Evolutionary conservation across 139 green algal species (phyloP).

Genomic region (Tetradesmus obliquus): DNA sequence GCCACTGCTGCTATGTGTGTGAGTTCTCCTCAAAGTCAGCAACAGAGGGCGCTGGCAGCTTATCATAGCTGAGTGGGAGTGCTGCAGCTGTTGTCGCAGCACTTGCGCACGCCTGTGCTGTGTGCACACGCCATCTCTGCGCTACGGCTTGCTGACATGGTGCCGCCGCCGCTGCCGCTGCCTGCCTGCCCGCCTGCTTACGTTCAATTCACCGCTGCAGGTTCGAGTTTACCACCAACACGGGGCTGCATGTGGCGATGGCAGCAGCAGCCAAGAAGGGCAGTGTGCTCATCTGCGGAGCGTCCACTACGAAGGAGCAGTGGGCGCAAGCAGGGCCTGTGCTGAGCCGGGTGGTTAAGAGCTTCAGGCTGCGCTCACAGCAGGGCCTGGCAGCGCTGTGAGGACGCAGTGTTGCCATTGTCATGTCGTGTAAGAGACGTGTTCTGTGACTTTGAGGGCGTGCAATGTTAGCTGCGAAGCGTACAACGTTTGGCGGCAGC

Average conservation of each 20-base stretch:
- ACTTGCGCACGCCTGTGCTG: not conserved
- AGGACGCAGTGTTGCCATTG: not conserved
- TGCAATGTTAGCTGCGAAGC: too few relatives aligned
- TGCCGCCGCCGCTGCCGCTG: not conserved
- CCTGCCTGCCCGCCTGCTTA: not conserved
- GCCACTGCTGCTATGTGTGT: not conserved
- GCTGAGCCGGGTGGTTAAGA: slow-evolving; percentile 15
- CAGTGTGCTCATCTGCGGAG: slow-evolving; percentile 48
- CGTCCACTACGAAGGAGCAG: not conserved
- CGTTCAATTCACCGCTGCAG: slow-evolving; percentile 44
- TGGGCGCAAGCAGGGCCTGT: slow-evolving; percentile 5
- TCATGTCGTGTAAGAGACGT: too few relatives aligned
- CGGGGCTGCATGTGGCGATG: slow-evolving; percentile 52
- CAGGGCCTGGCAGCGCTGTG: not conserved
- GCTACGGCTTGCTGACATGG: not conserved
- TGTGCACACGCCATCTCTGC: not conserved
- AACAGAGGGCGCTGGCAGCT: not conserved
- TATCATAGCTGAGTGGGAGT: too few relatives aligned
- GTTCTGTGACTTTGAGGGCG: too few relatives aligned
- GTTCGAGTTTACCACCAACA: slow-evolving; percentile 53
- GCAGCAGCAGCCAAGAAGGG: slow-evolving; percentile 48
- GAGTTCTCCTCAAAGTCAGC: not conserved
- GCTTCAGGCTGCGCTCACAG: slow-evolving; percentile 31
- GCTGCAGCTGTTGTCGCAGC: too few relatives aligned
- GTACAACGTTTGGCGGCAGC: too few relatives aligned